Evolutionary conservation across 164 flowering plant species (phyloP), one percentile per base, ranked within the genome.

Genomic region (Cinnamomum micranthum): DNA sequence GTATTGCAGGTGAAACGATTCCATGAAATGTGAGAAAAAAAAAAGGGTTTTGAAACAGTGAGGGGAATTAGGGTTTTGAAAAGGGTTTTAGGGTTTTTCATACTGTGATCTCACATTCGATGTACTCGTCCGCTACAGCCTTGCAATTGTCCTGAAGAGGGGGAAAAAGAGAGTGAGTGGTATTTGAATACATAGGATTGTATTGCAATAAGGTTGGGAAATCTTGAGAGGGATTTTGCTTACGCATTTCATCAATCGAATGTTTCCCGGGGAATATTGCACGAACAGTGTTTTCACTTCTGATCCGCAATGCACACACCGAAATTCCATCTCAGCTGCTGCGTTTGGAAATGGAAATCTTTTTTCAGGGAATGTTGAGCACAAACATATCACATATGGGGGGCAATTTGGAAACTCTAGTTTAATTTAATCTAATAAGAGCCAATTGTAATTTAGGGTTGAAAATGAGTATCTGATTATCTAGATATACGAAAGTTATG

Each of bases 261-360:
- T 92, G 80, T 92, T 94, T 65, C 97, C 97, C 2, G 95, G 96
- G 2, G 97, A 92, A 77, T 94, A 94, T 65, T 91, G 98, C 51
- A 92, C 82, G 75, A 80, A 89, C 65, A 94, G 78, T 10, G 82
- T 75, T 41, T 86, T 82, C 69, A 91, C 77, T 13, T 63, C 67
- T 73, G 69, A 80, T 19, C 93, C 94, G 67, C 98, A 94, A 64
- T 90, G 82, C 20, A 94, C 84, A 75, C 98, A 92, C 73, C 89
- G 83, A 65, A 78, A 78, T 27, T 80, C 81, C 87, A 81, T 87
- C 24, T 17, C n/a, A 3, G 13, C 74, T 63, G 4, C 41, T 11
- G 2, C 60, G 5, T 55, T 41, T 41, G 11, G 47, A 41, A 41
- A 41, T 41, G 47, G 47, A 7, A 7, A 41, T 1, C 2, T 41